Evolutionary conservation across 129 eudicot species (phyloP), one percentile per base, ranked within the genome.

Genomic region (Chrysanthemum seticuspe): DNA sequence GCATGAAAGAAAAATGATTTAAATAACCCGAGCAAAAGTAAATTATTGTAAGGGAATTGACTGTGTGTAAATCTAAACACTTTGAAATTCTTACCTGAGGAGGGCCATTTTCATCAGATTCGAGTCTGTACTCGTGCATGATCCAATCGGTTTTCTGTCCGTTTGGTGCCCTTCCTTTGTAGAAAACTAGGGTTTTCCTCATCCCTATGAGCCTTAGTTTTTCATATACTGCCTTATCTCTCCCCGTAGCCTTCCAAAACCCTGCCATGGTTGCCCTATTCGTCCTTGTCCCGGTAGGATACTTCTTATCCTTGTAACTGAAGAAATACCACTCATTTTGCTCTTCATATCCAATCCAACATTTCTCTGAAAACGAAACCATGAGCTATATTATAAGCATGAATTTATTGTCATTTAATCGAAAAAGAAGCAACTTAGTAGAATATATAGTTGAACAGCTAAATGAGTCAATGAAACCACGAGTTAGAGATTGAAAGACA

Each of bases 141-240:
- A 92, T 92, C 97, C 97, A 92, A 48, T 92, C 97, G 16, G 91
- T 79, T 81, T 92, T 92, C 70, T 89, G 93, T 1, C 97, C 97
- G 62, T 92, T 89, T 56, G 97, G 97, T 13, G 97, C 97, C 62
- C 97, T 80, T 10, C 97, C 97, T 85, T 89, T 89, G 88, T 92
- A 92, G 70, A 92, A 92, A 12, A 92, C 97, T 5, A 92, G 96
- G 79, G 97, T 92, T 80, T 92, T 92, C 82, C 97, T 89, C 97
- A 92, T 89, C 11, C 97, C 97, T 29, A 92, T 85, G 14, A 92
- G 85, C 72, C 87, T 92, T 7, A 56, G 55, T 59, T 83, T 85
- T 53, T 92, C 94, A 21, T 85, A 89, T n/a, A 92, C 91, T 0
- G 96, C 89, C 80, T 92, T 92, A 64, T 92, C 97, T 87, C 97